Evolutionary conservation across 768 basidiomycete species (phyloP).

Genomic region (Strobilomyces echinocephalus): DNA sequence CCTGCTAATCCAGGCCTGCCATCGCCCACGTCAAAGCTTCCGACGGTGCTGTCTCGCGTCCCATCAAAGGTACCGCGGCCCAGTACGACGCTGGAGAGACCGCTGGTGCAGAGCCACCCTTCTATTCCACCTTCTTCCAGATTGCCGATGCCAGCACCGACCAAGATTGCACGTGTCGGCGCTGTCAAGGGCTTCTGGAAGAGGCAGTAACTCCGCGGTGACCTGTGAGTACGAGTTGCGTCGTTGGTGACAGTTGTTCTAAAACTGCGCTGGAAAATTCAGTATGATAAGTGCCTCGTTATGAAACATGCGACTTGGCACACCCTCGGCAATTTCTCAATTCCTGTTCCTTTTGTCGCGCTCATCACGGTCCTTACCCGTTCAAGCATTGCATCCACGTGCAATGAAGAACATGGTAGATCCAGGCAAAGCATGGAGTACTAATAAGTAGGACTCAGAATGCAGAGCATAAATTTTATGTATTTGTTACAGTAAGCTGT

Average conservation of each 20-base stretch:
- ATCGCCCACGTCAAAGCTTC: constrained; percentile 20
- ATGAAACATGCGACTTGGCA: constrained; percentile 6
- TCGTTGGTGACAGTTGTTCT: not conserved
- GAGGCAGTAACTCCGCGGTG: constrained; percentile 12
- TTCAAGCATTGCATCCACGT: not conserved
- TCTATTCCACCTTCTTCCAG: constrained; percentile 9
- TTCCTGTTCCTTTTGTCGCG: not conserved
- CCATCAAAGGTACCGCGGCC: constrained; percentile 11
- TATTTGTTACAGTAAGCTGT: no score
- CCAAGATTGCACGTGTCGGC: constrained; percentile 17
- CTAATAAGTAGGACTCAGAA: no score
- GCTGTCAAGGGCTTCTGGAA: constrained; percentile 33
- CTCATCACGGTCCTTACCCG: constrained; percentile 16
- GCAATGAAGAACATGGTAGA: no score
- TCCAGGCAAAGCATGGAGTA: no score
- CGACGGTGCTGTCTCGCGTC: constrained; percentile 13
- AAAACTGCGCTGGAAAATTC: not conserved
- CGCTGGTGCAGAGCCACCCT: not conserved
- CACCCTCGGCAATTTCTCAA: not conserved
- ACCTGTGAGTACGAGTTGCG: constrained; percentile 6
- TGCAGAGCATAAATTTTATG: no score
- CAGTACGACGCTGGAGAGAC: constrained; percentile 2
- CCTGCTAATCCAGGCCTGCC: not conserved
- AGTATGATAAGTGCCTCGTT: not conserved
- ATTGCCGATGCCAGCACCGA: constrained; percentile 24